Percentiles rank a stretch among this genome's conserved stretches.
phyloP scores from a whole-genome alignment of 257 asterid genomes.

The Nicotiana obtusifolia region DNA sequence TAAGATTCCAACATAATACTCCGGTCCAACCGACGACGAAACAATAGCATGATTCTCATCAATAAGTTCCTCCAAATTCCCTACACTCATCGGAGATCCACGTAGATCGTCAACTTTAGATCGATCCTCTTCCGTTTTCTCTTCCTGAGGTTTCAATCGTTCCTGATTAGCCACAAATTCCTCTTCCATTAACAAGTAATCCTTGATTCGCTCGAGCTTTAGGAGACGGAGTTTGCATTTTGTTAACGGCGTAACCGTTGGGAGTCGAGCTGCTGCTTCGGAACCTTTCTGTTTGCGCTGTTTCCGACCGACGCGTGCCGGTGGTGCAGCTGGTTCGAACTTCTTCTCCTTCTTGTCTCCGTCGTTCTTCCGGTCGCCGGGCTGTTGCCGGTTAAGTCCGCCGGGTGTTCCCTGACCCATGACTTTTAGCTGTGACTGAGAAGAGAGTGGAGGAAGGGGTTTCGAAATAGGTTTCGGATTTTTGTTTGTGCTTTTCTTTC shows the following conservation, averaged over 20 bases:
- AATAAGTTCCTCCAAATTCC: conserved; percentile 82
- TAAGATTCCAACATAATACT: conserved; percentile 83
- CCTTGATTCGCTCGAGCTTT: conserved; percentile 75
- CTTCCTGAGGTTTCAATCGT: conserved; percentile 47
- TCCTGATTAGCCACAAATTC: conserved; percentile 60
- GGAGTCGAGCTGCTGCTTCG: conserved; percentile 39
- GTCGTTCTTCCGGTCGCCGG: conserved; percentile 81
- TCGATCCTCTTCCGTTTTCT: conserved; percentile 49
- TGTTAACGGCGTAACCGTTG: conserved; percentile 38
- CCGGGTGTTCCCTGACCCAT: conserved; percentile 48
- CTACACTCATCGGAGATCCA: conserved; percentile 84
- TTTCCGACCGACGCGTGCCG: conserved; percentile 45
- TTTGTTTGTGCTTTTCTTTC: conserved; percentile 3
- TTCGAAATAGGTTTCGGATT: background rate
- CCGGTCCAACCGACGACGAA: conserved; percentile 90
- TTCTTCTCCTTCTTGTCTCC: conserved; percentile 86
- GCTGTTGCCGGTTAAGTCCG: conserved; percentile 66
- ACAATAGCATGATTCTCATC: conserved; percentile 94
- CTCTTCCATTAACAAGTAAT: conserved; percentile 80
- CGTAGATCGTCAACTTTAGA: conserved; percentile 45
- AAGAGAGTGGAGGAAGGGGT: background rate
- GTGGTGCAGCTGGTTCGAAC: conserved; percentile 67
- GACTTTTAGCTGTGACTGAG: background rate
- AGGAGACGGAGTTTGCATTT: conserved; percentile 53
- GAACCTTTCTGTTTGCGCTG: conserved; percentile 78